Conservation (phyloP, 2,329 filamentous ascomycete species). For the Neophaeococcomyces aloes region DNA sequence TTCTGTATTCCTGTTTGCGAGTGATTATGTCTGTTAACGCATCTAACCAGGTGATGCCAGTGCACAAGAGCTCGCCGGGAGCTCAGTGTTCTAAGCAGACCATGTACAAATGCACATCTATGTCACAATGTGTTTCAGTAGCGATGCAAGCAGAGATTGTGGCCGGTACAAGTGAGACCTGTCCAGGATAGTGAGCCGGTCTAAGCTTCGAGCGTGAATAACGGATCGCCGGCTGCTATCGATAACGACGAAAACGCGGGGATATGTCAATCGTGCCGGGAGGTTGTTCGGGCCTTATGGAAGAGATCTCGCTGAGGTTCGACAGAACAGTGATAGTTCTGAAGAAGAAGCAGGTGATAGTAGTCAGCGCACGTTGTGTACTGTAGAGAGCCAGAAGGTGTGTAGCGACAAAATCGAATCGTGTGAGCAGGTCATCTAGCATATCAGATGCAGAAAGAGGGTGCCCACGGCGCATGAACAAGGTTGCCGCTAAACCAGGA, state of each 20-base stretch:
- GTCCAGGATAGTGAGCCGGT: background rate
- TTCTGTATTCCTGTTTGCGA: background rate
- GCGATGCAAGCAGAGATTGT: background rate
- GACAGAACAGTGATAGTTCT: background rate
- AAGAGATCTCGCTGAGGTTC: too few relatives aligned
- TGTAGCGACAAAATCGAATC: background rate
- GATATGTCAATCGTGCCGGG: background rate
- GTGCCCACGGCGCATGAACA: background rate
- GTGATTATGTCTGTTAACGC: background rate
- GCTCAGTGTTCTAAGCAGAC: background rate
- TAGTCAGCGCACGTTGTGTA: background rate
- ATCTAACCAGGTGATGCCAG: background rate
- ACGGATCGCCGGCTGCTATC: background rate
- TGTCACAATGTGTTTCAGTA: background rate
- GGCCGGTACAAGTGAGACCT: too few relatives aligned
- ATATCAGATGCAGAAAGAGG: slow-evolving; percentile 1
- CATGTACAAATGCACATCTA: background rate
- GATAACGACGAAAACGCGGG: slow-evolving; percentile 2
- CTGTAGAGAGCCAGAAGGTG: background rate
- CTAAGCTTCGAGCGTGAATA: background rate
- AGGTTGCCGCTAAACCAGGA: too few relatives aligned
- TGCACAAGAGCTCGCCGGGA: background rate
- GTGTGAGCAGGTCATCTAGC: slow-evolving; percentile 2
- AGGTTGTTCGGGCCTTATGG: background rate
- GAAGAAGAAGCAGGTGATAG: background rate